These are phyloP conservation scores for Dactylellina parvicollis DNA, from an alignment of 2,329 filamentous ascomycete species.

Conservation along the genomic window DNA sequence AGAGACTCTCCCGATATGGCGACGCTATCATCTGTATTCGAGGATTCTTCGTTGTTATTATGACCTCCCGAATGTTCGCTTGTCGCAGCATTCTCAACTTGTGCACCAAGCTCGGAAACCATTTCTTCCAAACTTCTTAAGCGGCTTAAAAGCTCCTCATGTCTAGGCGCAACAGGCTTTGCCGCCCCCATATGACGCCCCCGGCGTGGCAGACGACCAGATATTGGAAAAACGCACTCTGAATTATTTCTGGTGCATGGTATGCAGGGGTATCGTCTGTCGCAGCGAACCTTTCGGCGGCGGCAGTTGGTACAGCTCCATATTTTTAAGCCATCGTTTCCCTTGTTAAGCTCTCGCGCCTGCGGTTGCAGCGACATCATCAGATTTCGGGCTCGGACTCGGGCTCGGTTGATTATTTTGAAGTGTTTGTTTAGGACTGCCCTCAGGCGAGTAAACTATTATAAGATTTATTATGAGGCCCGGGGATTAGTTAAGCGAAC, in stretches of 20 bases:
- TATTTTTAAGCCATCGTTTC: constrained; percentile 34
- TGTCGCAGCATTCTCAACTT: constrained; percentile 33
- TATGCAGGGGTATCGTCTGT: constrained; percentile 58
- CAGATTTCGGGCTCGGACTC: constrained; percentile 12
- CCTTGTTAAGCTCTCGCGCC: constrained; percentile 9
- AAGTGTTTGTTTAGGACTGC: too few species aligned
- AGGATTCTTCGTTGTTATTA: not conserved
- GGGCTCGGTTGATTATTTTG: too few species aligned
- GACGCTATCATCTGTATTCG: not conserved
- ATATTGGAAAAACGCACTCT: constrained; percentile 51
- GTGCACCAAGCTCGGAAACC: constrained; percentile 42
- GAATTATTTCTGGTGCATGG: constrained; percentile 56
- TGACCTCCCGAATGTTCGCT: not conserved
- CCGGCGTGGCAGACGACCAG: constrained; percentile 45
- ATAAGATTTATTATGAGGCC: too few species aligned
- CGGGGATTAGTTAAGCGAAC: too few species aligned
- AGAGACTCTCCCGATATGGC: not conserved
- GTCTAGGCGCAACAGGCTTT: constrained; percentile 21
- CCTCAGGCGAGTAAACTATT: too few species aligned
- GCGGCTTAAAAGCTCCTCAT: constrained; percentile 46
- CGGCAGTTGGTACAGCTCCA: constrained; percentile 57
- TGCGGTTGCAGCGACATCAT: constrained; percentile 13
- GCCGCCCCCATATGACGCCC: constrained; percentile 4
- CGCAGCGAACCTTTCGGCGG: constrained; percentile 59
- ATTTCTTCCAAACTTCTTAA: constrained; percentile 53